Base-by-base conservation (phyloP, 805 yeast species). In the Barnettozyma sp. region DNA sequence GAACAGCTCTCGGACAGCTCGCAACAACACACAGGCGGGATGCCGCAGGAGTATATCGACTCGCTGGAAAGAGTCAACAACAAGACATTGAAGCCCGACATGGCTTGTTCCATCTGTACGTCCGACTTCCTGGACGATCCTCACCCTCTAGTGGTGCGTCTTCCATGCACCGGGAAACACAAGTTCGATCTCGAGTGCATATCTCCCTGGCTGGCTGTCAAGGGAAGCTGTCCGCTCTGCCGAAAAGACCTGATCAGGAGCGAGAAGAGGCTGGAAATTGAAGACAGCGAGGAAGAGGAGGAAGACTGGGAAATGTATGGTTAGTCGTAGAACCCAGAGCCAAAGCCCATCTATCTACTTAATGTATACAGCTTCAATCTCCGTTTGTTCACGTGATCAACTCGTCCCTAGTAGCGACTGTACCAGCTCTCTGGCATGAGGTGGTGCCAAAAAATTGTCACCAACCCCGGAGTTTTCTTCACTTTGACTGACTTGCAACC, bases 161-260 rank as follows among this genome's bases (percentile, higher is more conserved):
- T 88, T 18, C 79, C 81, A 6, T 88, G 97, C 58, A 46, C 37
- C 2, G 56, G 54, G 3, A 65, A 68, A 26, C 97, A 88, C 56
- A 69, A 69, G 27, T 88, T 83, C 58, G 97, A 88, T 54, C 64
- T 87, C 44, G 97, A 90, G 46, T 88, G 97, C 55, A 77, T 90
- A 25, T 80, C 82, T 0, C 92, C 94, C 0, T 88, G 97, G 97
- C 65, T 90, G 35, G 73, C 75, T 43, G 63, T 76, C 34, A 76
- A 81, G 47, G 63, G 71, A 2, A 80, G 85, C 1, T 88, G 97
- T 52, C 97, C 97, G 0, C 58, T 90, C 49, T 90, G 97, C 54
- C 67, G 97, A 44, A 75, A 71, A 41, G 79, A 86, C 50, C 73
- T 88, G 18, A 55, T 72, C 15, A 71, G 66, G 34, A 72, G 62